Evolutionary conservation across 228 moss, liverwort and hornwort species (phyloP), one percentile per base, ranked within the genome.

Genomic region (Sphagnum magellanicum): DNA sequence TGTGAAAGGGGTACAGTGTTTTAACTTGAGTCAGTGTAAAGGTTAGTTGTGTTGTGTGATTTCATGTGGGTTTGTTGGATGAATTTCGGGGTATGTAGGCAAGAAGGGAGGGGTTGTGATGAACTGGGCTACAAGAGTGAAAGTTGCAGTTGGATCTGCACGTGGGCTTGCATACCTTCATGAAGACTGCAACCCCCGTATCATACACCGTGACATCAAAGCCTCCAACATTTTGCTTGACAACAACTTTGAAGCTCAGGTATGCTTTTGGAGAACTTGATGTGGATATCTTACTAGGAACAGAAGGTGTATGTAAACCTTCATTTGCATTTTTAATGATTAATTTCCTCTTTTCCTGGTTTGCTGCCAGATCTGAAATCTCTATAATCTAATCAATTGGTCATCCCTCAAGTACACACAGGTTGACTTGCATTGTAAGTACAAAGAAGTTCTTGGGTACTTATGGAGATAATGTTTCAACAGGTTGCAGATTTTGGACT

Each of bases 401-500:
- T 32, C 32, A 3, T 32, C 32, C 32, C 32, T 32, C 32, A 3
- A 32, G 32, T 32, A 32, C 2, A 32, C 3, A 32, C 32, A 32
- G 32, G 32, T 32, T 32, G 32, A 32, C 32, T 32, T 32, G 32
- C 1, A 32, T 32, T 32, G 32, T 32, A 32, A 32, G 32, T 32
- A 32, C 32, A 32, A 32, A 32, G 32, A 32, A 32, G 32, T 32
- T 32, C 32, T 32, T 32, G 32, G 32, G 32, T 32, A 32, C 32
- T 32, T 32, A 32, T 32, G 32, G 32, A 32, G 32, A 32, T 32
- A 32, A 32, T 32, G 32, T 32, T 32, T 32, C 32, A 32, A 32
- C 85, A 85, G 85, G 86, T 95, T 69, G 92, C 95, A 59, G 95
- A 95, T 68, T 95, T 95, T 67, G 95, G 95, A 47, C 85, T 95